Conservation (phyloP, 352 stramenopile species). For the Thraustotheca clavata region DNA sequence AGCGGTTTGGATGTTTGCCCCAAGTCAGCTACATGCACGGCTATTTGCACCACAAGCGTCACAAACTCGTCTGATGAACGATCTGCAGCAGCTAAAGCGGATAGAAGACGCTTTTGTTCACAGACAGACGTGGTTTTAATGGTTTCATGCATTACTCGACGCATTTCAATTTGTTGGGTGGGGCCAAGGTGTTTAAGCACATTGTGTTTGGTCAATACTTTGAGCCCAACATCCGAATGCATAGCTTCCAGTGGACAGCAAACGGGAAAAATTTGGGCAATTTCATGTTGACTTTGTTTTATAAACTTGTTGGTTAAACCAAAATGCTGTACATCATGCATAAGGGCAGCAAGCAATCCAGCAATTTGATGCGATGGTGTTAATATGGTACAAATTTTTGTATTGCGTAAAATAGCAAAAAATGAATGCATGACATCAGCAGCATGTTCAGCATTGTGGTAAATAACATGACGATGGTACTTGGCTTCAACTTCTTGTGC, state of each 20-base stretch:
- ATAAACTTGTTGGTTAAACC: slow-evolving; percentile 74
- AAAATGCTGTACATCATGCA: slow-evolving; percentile 76
- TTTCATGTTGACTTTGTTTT: slow-evolving; percentile 59
- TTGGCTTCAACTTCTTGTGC: slow-evolving; percentile 50
- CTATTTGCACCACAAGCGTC: slow-evolving; percentile 42
- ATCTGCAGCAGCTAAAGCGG: slow-evolving; percentile 34
- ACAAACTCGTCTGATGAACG: slow-evolving; percentile 21
- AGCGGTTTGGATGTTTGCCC: slow-evolving; percentile 81
- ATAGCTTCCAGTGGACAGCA: slow-evolving; percentile 70
- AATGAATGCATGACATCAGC: slow-evolving; percentile 73
- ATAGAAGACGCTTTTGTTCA: slow-evolving; percentile 66
- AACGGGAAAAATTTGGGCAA: slow-evolving; percentile 46
- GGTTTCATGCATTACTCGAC: slow-evolving; percentile 48
- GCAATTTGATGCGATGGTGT: slow-evolving; percentile 59
- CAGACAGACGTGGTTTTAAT: slow-evolving; percentile 70
- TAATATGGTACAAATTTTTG: slow-evolving; percentile 40
- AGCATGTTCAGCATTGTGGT: slow-evolving; percentile 75
- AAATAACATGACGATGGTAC: slow-evolving; percentile 59
- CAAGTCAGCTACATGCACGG: slow-evolving; percentile 78
- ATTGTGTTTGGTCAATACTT: slow-evolving; percentile 43
- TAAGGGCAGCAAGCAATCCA: slow-evolving; percentile 58
- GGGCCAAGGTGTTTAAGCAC: slow-evolving; percentile 46
- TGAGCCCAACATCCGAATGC: slow-evolving; percentile 49
- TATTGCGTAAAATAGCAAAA: slow-evolving; percentile 61
- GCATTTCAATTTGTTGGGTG: slow-evolving; percentile 40